Conservation (phyloP, 768 basidiomycete species). For the Dentipellis sp. region DNA sequence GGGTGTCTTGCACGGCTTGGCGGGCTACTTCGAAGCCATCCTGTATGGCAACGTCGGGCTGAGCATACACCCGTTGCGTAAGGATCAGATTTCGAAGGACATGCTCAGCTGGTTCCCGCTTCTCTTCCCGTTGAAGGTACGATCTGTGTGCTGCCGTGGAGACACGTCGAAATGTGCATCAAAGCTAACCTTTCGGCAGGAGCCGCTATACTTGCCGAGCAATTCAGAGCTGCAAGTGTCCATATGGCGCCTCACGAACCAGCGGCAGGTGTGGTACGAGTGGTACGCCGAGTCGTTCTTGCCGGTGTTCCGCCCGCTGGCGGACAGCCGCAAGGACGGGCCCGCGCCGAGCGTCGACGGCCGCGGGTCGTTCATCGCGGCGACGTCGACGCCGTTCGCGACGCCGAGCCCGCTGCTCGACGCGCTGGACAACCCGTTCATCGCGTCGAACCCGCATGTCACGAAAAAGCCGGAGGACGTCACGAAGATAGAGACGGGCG, state of each 20-base stretch:
- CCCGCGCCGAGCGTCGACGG: conserved; percentile 14
- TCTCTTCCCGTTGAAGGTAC: conserved; percentile 87
- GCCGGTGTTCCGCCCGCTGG: conserved; percentile 37
- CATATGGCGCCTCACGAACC: conserved; percentile 89
- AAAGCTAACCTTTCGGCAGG: conserved; percentile 34
- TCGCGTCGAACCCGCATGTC: conserved; percentile 13
- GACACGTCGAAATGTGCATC: not conserved
- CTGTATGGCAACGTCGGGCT: conserved; percentile 86
- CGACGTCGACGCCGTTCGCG: conserved; percentile 17
- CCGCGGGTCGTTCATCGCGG: conserved; percentile 12
- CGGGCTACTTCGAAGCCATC: conserved; percentile 94
- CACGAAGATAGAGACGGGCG: conserved; percentile 24
- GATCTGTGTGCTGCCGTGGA: conserved; percentile 17
- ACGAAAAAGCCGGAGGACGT: conserved; percentile 11
- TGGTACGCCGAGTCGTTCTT: conserved; percentile 96
- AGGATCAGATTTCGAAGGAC: conserved; percentile 80
- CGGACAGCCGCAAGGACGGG: conserved; percentile 22
- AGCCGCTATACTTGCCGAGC: conserved; percentile 87
- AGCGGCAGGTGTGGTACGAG: conserved; percentile 94
- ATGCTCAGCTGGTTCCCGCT: conserved; percentile 99
- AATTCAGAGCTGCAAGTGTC: conserved; percentile 89
- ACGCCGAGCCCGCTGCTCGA: conserved; percentile 67
- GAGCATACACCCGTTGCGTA: conserved; percentile 88
- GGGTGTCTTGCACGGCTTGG: conserved; percentile 87
- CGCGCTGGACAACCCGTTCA: conserved; percentile 37